Conservation (phyloP, 352 stramenopile species). For the Phytophthora niederhauseri region DNA sequence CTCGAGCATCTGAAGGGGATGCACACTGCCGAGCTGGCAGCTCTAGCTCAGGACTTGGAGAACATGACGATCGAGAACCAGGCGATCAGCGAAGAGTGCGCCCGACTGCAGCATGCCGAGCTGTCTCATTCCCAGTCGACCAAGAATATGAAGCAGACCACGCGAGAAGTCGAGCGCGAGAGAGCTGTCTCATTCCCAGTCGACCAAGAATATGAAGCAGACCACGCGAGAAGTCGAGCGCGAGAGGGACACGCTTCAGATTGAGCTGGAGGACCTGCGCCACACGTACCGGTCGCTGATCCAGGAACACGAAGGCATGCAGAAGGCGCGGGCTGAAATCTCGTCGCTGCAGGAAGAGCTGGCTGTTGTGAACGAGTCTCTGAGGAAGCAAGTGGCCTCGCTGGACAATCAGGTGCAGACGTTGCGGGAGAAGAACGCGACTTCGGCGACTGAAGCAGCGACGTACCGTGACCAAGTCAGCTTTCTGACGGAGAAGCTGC, state of each 20-base stretch:
- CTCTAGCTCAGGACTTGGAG: constrained; percentile 79
- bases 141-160: constrained; percentile 58
- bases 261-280: constrained; percentile 80
- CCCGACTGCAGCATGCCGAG: constrained; percentile 57
- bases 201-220: constrained; percentile 57
- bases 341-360: constrained; percentile 65
- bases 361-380: constrained; percentile 59
- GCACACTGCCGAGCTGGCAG: constrained; percentile 63
- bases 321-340: constrained; percentile 62
- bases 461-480: constrained; percentile 85
- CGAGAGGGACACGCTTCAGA: constrained; percentile 68
- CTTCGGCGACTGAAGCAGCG: constrained; percentile 51
- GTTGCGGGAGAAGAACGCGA: constrained; percentile 61
- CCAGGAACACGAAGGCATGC: constrained; percentile 73
- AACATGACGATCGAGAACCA: constrained; percentile 92
- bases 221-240: constrained; percentile 64
- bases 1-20: constrained; percentile 71
- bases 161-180: constrained; percentile 66
- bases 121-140: constrained; percentile 59
- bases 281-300: constrained; percentile 78
- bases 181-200: constrained; percentile 62
- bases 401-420: constrained; percentile 64
- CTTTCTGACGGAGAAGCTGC: constrained; percentile 78
- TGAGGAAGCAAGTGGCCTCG: constrained; percentile 65
- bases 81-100: constrained; percentile 82